phyloP scores from a whole-genome alignment of 768 basidiomycete species.

The Mycena epipterygia region DNA sequence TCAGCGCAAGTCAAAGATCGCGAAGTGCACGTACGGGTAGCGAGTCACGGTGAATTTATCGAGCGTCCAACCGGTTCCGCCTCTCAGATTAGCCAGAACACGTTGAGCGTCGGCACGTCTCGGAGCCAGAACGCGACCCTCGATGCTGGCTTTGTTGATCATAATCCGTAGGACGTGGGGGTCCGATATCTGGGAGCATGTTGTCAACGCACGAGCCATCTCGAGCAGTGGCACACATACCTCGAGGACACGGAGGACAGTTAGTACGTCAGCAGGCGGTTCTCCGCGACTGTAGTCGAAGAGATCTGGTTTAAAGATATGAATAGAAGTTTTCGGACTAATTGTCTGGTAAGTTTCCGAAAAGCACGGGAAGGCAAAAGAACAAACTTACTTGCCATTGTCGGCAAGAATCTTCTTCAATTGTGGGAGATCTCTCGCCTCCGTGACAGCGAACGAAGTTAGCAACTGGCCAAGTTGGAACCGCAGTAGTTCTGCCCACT shows the following conservation, averaged over 20 bases:
- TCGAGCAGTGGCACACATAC: constrained; percentile 57
- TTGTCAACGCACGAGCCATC: constrained; percentile 20
- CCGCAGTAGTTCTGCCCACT: constrained; percentile 78
- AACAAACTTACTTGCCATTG: constrained; percentile 71
- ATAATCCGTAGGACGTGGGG: constrained; percentile 83
- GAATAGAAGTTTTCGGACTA: constrained; percentile 65
- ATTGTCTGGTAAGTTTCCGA: not conserved
- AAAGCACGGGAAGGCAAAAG: not conserved
- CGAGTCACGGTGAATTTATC: constrained; percentile 75
- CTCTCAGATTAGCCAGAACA: constrained; percentile 58
- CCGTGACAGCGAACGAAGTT: constrained; percentile 81
- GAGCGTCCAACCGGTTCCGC: constrained; percentile 73
- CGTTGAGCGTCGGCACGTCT: constrained; percentile 76
- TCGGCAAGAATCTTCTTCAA: constrained; percentile 71
- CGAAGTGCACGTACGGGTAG: constrained; percentile 67
- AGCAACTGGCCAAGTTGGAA: constrained; percentile 70
- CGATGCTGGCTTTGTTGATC: constrained; percentile 82
- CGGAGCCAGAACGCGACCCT: constrained; percentile 74
- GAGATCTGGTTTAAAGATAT: constrained; percentile 78
- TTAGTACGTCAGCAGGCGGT: constrained; percentile 70
- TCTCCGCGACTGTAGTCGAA: constrained; percentile 89
- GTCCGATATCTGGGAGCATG: constrained; percentile 74
- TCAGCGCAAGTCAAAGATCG: not conserved
- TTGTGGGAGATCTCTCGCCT: constrained; percentile 69
- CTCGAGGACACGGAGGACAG: constrained; percentile 85